These are phyloP conservation scores for Psilocybe azurescens DNA, from an alignment of 768 basidiomycete genomes.

Conservation along the genomic window DNA sequence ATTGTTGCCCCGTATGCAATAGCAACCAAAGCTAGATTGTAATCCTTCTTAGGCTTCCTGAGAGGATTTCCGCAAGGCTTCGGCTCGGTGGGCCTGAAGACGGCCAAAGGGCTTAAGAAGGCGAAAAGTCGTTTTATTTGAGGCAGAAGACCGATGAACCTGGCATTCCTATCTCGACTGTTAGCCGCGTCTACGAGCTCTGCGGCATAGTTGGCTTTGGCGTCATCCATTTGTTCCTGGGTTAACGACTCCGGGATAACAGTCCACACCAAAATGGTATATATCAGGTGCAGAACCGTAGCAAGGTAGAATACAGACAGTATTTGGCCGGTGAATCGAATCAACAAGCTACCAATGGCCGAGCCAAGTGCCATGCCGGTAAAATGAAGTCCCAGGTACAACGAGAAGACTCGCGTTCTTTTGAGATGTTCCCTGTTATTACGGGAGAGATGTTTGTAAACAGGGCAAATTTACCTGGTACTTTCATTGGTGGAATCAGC, in stretches of 20 bases:
- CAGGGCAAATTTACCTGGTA: constrained; percentile 45
- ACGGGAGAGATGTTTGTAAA: neutral
- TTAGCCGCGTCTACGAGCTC: constrained; percentile 28
- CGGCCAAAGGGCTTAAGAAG: constrained; percentile 74
- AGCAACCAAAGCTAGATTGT: constrained; percentile 1
- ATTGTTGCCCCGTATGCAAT: constrained; percentile 4
- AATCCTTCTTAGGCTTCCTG: constrained; percentile 29
- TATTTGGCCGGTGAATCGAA: constrained; percentile 56
- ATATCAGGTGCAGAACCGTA: constrained; percentile 51
- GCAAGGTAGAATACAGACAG: constrained; percentile 81
- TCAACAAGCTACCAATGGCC: constrained; percentile 67
- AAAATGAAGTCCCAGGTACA: constrained; percentile 70
- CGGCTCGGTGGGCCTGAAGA: constrained; percentile 56
- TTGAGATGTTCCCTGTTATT: neutral
- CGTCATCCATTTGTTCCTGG: constrained; percentile 46
- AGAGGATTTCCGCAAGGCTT: constrained; percentile 37
- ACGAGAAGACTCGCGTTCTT: constrained; percentile 70
- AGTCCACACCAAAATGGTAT: constrained; percentile 54
- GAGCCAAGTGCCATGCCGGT: constrained; percentile 82
- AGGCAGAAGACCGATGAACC: constrained; percentile 30
- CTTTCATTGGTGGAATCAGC: constrained; percentile 67
- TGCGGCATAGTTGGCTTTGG: constrained; percentile 40
- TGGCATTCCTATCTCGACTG: constrained; percentile 18
- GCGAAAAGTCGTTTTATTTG: constrained; percentile 52
- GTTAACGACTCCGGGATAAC: constrained; percentile 84